These are phyloP conservation scores for Aureobasidium sp. DNA, from an alignment of 2,329 filamentous ascomycete species.

Conservation along the genomic window DNA sequence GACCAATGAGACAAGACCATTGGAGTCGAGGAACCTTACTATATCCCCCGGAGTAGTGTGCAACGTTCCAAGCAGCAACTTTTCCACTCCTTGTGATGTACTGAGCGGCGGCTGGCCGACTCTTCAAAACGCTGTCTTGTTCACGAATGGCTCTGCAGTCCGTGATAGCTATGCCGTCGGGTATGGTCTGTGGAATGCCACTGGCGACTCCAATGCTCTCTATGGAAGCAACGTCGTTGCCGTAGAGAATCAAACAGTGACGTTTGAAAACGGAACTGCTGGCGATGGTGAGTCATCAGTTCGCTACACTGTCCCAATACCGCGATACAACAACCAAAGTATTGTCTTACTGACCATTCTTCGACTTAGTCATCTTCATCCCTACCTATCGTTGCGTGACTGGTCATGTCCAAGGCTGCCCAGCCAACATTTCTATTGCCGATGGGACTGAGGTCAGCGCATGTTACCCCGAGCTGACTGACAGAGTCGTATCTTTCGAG, in stretches of 20 bases:
- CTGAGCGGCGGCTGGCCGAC: neutral
- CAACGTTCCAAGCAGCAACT: neutral
- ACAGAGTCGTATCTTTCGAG: neutral
- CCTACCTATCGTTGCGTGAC: neutral
- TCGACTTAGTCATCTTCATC: neutral
- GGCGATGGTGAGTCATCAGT: neutral
- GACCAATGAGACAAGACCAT: neutral
- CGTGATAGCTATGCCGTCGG: neutral
- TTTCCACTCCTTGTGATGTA: neutral
- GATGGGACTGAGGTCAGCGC: neutral
- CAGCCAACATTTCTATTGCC: neutral
- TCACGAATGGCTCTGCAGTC: neutral
- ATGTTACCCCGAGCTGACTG: neutral
- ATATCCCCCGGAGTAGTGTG: neutral
- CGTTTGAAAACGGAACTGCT: neutral
- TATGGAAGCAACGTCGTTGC: neutral
- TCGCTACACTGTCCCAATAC: no score
- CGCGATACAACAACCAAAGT: neutral
- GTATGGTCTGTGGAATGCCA: neutral
- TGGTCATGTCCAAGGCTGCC: neutral
- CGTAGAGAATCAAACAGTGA: neutral
- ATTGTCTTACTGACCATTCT: neutral
- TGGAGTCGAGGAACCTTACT: no score
- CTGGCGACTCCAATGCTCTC: neutral
- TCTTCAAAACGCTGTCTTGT: neutral